Evolutionary conservation across 1,284 basidiomycete genomes (phyloP), one percentile per base, ranked within the genome.

Genomic region (Laetiporus sulphureus): DNA sequence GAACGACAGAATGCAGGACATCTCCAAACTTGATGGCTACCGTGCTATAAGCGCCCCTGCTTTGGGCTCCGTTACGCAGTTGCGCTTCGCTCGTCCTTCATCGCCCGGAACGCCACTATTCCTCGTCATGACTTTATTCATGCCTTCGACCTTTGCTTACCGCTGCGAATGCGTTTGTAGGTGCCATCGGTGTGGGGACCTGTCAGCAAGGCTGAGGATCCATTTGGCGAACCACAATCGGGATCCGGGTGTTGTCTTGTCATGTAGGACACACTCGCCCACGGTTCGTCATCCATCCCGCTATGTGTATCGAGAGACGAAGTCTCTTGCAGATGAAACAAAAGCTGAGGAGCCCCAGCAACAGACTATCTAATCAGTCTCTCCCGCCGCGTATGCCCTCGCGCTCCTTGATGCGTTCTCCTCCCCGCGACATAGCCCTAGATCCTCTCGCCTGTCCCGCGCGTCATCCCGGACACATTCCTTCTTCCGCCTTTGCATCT

Each of bases 141-240:
- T n/a, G n/a, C n/a, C n/a, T n/a, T n/a, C n/a, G n/a, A n/a, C n/a
- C n/a, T n/a, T n/a, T n/a, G 34, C 21, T 19, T 18, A 19, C 25
- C 13, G 21, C 19, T 4, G 30, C 25, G 6, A 6, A 8, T n/a
- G 34, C 24, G 37, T 32, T 44, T 50, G 27, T 53, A 90, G 83
- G 80, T 91, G 36, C 91, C 92, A 13, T 90, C 84, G 20, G 86
- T 95, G 2, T 96, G 93, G 93, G 92, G 93, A 15, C 83, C 87
- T 15, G 77, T 91, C 20, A 77, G 75, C 56, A 93, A 91, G 66
- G 76, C 76, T 10, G 87, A 92, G 61, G 90, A 93, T 61, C 91
- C 91, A 39, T 92, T 90, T 60, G 45, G 36, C 21, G 86, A 84
- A 43, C 84, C 85, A 46, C 81, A 73, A 46, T 81, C 73, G 49